These are phyloP conservation scores for Yamadazyma ubonensis DNA, from an alignment of 805 yeast species.

Conservation along the genomic window DNA sequence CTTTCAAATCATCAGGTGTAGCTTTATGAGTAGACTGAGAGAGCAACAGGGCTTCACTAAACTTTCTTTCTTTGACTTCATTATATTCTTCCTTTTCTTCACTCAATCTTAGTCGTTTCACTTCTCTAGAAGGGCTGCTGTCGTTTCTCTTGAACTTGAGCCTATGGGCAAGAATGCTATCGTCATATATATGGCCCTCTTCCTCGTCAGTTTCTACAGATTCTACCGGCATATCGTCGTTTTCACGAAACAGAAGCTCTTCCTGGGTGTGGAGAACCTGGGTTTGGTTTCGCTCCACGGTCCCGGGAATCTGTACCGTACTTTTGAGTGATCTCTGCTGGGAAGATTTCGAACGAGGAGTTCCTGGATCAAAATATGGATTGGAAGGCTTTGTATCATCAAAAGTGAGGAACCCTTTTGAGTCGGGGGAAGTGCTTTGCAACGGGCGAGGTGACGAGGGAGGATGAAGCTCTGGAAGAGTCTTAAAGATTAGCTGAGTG, in stretches of 20 bases:
- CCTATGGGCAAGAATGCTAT: conserved; percentile 26
- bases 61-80: no score
- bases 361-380: no score
- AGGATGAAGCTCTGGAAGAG: no score
- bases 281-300: conserved; percentile 22
- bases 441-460: background rate
- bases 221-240: conserved; percentile 9
- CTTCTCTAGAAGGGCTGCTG: conserved; percentile 8
- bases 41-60: no score
- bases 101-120: background rate
- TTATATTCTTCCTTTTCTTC: no score
- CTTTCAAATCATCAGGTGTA: no score
- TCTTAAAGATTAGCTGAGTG: no score
- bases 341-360: no score
- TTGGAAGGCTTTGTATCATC: no score
- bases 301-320: conserved; percentile 22
- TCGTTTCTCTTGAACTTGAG: conserved; percentile 10
- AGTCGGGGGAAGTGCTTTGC: background rate
- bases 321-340: conserved; percentile 2
- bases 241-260: conserved; percentile 7
- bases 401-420: conserved; percentile 5
- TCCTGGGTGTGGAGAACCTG: conserved; percentile 35
- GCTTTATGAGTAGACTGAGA: no score
- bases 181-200: conserved; percentile 18
- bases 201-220: conserved; percentile 16